Evolutionary conservation across 495 filamentous ascomycete species (phyloP).

Genomic region (Bacidia rubella): DNA sequence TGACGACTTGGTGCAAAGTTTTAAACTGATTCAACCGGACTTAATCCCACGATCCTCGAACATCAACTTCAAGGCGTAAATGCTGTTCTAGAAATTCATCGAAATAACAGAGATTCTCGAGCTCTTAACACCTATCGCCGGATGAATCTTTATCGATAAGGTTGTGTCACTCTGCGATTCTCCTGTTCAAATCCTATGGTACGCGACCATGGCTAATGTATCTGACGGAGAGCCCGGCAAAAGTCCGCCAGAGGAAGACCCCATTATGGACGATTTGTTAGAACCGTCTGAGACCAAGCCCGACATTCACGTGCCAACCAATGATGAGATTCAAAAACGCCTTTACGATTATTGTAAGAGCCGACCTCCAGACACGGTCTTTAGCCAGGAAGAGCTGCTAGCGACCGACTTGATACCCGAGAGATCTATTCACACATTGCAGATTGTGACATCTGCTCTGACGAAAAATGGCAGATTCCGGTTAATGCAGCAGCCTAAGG

Average conservation of each 20-base stretch:
- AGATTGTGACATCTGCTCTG: conserved; percentile 47
- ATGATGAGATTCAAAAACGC: conserved; percentile 16
- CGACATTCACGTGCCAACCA: background rate
- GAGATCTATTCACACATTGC: conserved; percentile 41
- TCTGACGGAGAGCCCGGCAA: too few relatives aligned
- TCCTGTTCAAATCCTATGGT: background rate
- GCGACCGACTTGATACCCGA: conserved; percentile 47
- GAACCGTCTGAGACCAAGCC: background rate
- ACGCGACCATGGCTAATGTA: too few relatives aligned
- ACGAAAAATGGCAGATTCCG: conserved; percentile 44
- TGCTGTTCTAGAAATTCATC: background rate
- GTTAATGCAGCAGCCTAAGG: conserved; percentile 44
- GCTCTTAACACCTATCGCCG: background rate
- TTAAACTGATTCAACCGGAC: background rate
- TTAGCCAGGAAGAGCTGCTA: conserved; percentile 54
- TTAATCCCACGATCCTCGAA: background rate
- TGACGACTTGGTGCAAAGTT: conserved; percentile 15
- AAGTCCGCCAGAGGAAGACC: background rate
- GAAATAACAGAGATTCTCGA: background rate
- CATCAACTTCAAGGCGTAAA: background rate
- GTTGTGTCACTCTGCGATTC: background rate
- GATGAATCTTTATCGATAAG: background rate
- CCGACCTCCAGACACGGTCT: conserved; percentile 37
- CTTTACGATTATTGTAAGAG: conserved; percentile 16
- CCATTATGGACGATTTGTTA: background rate